Evolutionary conservation across 2,329 filamentous ascomycete genomes (phyloP).

Genomic region (Pseudogymnoascus sp.): DNA sequence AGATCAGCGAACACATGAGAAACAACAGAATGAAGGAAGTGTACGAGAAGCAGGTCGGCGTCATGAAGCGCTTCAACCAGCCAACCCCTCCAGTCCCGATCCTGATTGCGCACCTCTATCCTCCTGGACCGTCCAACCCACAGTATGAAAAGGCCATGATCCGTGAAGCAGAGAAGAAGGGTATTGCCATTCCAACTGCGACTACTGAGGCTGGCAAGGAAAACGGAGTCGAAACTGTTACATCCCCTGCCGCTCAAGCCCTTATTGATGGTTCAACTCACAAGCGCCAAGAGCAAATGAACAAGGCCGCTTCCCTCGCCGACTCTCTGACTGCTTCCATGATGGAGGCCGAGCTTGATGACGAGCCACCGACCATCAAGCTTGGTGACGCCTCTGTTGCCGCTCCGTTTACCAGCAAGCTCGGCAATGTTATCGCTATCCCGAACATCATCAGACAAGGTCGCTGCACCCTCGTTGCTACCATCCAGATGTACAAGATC

Average conservation of each 20-base stretch:
- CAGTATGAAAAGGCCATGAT: slow-evolving; percentile 88
- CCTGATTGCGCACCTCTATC: slow-evolving; percentile 88
- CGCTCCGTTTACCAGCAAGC: slow-evolving; percentile 94
- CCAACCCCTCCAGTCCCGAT: slow-evolving; percentile 85
- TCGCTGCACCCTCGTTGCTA: slow-evolving; percentile 92
- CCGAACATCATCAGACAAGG: slow-evolving; percentile 98
- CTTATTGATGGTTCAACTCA: slow-evolving; percentile 43
- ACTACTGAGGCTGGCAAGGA: slow-evolving; percentile 47
- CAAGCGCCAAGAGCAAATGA: slow-evolving; percentile 57
- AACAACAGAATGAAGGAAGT: slow-evolving; percentile 98
- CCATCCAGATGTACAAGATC: slow-evolving; percentile 99
- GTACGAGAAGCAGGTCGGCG: slow-evolving; percentile 86
- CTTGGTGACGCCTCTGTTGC: slow-evolving; percentile 95
- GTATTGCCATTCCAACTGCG: slow-evolving; percentile 45
- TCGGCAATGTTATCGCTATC: slow-evolving; percentile 92
- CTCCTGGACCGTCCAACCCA: slow-evolving; percentile 84
- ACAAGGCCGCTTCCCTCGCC: slow-evolving; percentile 69
- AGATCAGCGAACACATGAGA: slow-evolving; percentile 86
- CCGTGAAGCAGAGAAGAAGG: slow-evolving; percentile 74
- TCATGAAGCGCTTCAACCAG: slow-evolving; percentile 96
- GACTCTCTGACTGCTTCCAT: slow-evolving; percentile 80
- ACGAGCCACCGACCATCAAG: slow-evolving; percentile 91
- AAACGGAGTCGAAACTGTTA: slow-evolving; percentile 54
- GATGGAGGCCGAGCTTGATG: slow-evolving; percentile 82
- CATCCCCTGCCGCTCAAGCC: slow-evolving; percentile 56